Evolutionary conservation across 2,329 filamentous ascomycete species (phyloP), one percentile per base, ranked within the genome.

Genomic region (Pseudogymnoascus sp.): DNA sequence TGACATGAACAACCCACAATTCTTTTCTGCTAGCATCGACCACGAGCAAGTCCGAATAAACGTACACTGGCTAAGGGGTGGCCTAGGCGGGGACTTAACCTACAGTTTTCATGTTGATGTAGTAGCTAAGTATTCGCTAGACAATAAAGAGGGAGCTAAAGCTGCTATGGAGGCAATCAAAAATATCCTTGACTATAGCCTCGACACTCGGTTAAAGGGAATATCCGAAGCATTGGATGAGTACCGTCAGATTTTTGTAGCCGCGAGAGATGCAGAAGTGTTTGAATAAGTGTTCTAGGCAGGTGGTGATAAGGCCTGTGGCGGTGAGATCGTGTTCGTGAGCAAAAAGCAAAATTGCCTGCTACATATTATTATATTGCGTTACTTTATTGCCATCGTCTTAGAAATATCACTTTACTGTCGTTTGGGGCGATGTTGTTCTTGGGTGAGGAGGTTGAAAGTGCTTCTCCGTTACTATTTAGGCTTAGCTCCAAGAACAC

Each of bases 391-490:
- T 31, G 29, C 29, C 7, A 31, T 31, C 7, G 7, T 31, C 29
- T 31, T 31, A 31, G 1, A 31, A 31, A 31, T 31, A 31, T 31
- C 29, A 31, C 29, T 31, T 31, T 31, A 8, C 29, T 31, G 29
- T 10, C 29, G 6, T 31, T 31, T 31, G 29, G 7, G 29, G 5
- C 5, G 14, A 39, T n/a, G 14, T 39, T 39, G 36, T 39, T 39
- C 36, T 82, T 81, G 66, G 69, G n/a, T 23, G 23, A 47, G 12
- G 18, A 8, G 26, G 39, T 26, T 14, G 42, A 21, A 31, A 8
- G 29, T 31, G 29, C 29, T 31, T 7, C 29, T 10, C 7, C 7
- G 7, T 10, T 31, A 39, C 47, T 18, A 34, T 57, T 57, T 57
- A 57, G 47, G n/a, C 8, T 12, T 57, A 57, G 47, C 45, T 14